Conservation (phyloP, 305 asterid genomes). For the Salvia sclarea region DNA sequence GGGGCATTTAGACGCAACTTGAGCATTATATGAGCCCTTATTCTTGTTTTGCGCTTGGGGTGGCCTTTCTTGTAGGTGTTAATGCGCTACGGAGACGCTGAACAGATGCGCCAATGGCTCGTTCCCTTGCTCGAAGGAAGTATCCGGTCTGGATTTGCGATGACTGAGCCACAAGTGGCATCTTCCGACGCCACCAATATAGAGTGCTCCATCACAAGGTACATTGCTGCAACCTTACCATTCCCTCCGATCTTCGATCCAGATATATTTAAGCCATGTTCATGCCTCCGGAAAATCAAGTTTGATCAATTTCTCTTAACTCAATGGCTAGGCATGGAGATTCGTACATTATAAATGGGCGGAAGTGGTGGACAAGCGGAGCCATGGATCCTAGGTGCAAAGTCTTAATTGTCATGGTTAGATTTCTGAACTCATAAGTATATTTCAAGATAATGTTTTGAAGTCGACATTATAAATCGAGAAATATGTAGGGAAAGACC, state of each 20-base stretch:
- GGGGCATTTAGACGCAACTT: no score
- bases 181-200: constrained; percentile 98
- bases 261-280: not conserved
- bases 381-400: constrained; percentile 99
- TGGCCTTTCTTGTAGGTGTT: constrained; percentile 55
- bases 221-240: constrained; percentile 1
- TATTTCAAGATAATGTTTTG: not conserved
- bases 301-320: constrained; percentile 14
- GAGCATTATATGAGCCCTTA: constrained; percentile 1
- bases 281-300: not conserved
- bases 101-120: constrained; percentile 80
- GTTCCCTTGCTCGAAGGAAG: constrained; percentile 89
- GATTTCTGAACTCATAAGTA: constrained; percentile 34
- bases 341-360: constrained; percentile 83
- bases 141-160: constrained; percentile 92
- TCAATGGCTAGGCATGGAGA: constrained; percentile 53
- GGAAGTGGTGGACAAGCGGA: constrained; percentile 98
- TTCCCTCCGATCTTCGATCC: constrained; percentile 1
- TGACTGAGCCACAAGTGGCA: constrained; percentile 99
- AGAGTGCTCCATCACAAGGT: constrained; percentile 93
- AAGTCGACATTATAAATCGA: constrained; percentile 29
- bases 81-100: constrained; percentile 84
- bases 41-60: constrained; percentile 16
- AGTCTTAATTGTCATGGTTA: constrained; percentile 89
- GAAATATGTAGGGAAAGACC: constrained; percentile 79